Percentiles rank a stretch among this genome's conserved stretches.
Evolutionary conservation across 1,284 basidiomycete species (phyloP).

Genomic region (Exsudoporus floridanus): DNA sequence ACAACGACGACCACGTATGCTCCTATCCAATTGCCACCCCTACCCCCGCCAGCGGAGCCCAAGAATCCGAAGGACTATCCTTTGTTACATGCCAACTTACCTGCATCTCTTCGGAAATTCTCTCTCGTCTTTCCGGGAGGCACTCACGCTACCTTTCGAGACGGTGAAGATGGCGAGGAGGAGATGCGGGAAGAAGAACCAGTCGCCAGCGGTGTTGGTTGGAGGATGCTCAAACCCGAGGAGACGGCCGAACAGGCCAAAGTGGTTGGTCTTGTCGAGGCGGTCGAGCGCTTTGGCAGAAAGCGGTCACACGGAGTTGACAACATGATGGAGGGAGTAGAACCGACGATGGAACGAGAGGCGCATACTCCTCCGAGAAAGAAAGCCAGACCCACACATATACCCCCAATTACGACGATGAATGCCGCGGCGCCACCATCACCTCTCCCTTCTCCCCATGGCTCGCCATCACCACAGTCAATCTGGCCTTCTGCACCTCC

Average conservation of each 20-base stretch:
- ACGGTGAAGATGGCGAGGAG: slow-evolving; percentile 59
- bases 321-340: slow-evolving; percentile 76
- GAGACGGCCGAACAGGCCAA: slow-evolving; percentile 50
- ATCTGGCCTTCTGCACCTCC: slow-evolving; percentile 78
- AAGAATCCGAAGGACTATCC: slow-evolving; percentile 78
- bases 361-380: slow-evolving; percentile 66
- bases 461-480: slow-evolving; percentile 70
- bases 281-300: slow-evolving; percentile 76
- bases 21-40: slow-evolving; percentile 70
- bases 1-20: slow-evolving; percentile 83
- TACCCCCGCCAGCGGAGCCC: slow-evolving; percentile 67
- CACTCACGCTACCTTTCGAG: slow-evolving; percentile 71
- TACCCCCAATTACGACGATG: slow-evolving; percentile 57
- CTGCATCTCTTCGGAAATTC: slow-evolving; percentile 67
- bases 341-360: slow-evolving; percentile 51
- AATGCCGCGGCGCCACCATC: slow-evolving; percentile 76
- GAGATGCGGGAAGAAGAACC: slow-evolving; percentile 72
- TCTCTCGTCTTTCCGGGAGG: slow-evolving; percentile 78
- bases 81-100: slow-evolving; percentile 66
- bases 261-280: slow-evolving; percentile 67
- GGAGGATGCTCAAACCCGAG: slow-evolving; percentile 70
- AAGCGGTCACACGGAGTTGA: slow-evolving; percentile 71
- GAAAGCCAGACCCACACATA: slow-evolving; percentile 62
- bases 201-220: slow-evolving; percentile 63
- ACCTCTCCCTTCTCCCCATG: slow-evolving; percentile 77